Base-by-base conservation (phyloP, 345 rosid species). In the Citrus reticulata region DNA sequence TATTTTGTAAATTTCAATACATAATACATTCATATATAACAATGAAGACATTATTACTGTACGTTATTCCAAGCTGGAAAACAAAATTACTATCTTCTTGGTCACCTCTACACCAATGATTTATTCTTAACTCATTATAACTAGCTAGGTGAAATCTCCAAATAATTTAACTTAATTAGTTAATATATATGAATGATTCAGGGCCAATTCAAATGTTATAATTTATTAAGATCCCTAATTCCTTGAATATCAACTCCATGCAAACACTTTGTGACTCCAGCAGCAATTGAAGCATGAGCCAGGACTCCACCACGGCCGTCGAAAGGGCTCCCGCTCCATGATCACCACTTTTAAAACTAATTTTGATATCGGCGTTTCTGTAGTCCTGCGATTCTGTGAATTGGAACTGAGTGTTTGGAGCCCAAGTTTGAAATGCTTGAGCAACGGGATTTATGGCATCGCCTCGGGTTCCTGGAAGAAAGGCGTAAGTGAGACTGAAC, bases 361-460 rank as follows among this genome's bases (percentile, higher is more conserved):
- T 61, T 9, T 11, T 78, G 49, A 87, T 35, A 49, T 83, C 81
- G 0, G 86, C 83, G 6, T 16, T 25, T 10, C 1, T 1, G 24
- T 1, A 39, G n/a, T 46, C 32, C 35, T 7, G 5, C 3, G 25
- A 35, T 20, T 37, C 5, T 17, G 74, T 29, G 58, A 85, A 85
- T 19, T n/a, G 71, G 72, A 89, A 83, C 42, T 60, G 84, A 5
- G 81, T 76, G 6, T 54, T 64, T 3, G 37, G 27, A 7, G 76
- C 65, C 92, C 89, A 86, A 46, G 68, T 70, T 24, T 8, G 1
- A 32, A 83, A 80, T 25, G 89, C 91, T n/a, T 11, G 76, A 0
- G 40, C 72, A 17, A 76, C 79, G 0, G 83, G 77, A 0, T 1
- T 9, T 6, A 39, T n/a, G 60, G 70, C 81, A 0, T 9, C 80